A percentile compares a stretch with the other conserved stretches of the same genome.
phyloP scores from a whole-genome alignment of 495 filamentous ascomycete species.

The Hypoxylon subgilvum region DNA sequence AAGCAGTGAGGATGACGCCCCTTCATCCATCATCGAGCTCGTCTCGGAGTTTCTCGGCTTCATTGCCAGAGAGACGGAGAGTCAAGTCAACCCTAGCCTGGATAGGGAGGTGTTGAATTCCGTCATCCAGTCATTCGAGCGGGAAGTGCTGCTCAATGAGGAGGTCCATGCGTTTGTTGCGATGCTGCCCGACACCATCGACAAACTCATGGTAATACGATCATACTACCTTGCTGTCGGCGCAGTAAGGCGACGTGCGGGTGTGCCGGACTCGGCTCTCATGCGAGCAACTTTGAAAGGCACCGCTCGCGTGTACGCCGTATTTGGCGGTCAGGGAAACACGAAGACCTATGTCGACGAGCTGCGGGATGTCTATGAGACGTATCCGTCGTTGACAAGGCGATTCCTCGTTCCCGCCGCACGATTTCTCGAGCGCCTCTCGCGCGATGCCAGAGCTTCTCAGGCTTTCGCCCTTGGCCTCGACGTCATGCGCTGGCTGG shows the following conservation, averaged over 20 bases:
- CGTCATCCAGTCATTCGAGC: conserved; percentile 80
- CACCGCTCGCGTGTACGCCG: conserved; percentile 73
- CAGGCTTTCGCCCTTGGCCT: conserved; percentile 87
- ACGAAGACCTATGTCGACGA: conserved; percentile 93
- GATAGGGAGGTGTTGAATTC: conserved; percentile 78
- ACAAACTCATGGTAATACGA: conserved; percentile 75
- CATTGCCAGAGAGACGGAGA: conserved; percentile 74
- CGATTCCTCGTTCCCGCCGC: conserved; percentile 73
- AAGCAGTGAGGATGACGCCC: conserved; percentile 80
- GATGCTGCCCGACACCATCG: conserved; percentile 69
- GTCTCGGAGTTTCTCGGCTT: conserved; percentile 80
- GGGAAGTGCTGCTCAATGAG: conserved; percentile 78
- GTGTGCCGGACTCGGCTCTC: conserved; percentile 79
- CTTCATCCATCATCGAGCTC: conserved; percentile 78
- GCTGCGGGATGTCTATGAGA: conserved; percentile 76
- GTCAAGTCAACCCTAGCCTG: conserved; percentile 74
- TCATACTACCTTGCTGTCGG: conserved; percentile 80
- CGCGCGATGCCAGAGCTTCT: conserved; percentile 75
- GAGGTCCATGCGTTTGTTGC: conserved; percentile 83
- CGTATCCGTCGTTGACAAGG: conserved; percentile 78
- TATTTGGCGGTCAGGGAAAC: conserved; percentile 88
- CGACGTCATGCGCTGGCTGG: conserved; percentile 82
- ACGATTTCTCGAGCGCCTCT: conserved; percentile 69
- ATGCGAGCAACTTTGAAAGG: conserved; percentile 76
- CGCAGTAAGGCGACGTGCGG: conserved; percentile 71